Conservation (phyloP, 148 eudicot species). For the Rheum nobile region DNA sequence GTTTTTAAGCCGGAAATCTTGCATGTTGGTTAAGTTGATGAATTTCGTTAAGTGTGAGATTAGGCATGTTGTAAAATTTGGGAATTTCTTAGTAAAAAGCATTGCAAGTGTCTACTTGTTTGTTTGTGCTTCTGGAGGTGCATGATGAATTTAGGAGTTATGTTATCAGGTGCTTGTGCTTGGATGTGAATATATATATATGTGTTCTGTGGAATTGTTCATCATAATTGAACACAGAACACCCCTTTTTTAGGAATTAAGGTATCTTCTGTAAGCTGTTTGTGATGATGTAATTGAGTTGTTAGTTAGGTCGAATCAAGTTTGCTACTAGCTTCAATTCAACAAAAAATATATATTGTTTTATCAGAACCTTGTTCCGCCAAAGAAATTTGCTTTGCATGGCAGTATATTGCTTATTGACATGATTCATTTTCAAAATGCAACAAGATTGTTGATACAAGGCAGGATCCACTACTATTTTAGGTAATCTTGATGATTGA, state of each 20-base stretch:
- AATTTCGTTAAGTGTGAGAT: too few relatives aligned
- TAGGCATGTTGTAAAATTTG: too few relatives aligned
- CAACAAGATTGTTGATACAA: background rate
- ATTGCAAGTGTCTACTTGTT: too few relatives aligned
- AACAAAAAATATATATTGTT: too few relatives aligned
- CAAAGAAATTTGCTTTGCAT: background rate
- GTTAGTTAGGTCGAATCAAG: too few relatives aligned
- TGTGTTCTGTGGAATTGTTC: background rate
- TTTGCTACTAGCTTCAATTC: too few relatives aligned
- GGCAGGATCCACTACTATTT: background rate
- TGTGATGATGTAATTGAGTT: too few relatives aligned
- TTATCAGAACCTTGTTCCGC: background rate
- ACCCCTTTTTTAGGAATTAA: background rate
- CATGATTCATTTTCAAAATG: background rate
- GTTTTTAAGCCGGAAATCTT: too few relatives aligned
- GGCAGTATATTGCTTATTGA: background rate
- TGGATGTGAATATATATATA: background rate
- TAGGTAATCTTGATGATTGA: background rate
- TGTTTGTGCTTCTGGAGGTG: background rate
- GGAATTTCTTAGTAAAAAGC: too few relatives aligned
- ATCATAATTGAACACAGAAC: background rate
- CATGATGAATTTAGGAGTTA: background rate
- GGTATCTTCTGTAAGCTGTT: too few relatives aligned
- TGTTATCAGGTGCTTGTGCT: background rate
- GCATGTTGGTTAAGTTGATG: too few relatives aligned